Evolutionary conservation across 495 filamentous ascomycete species (phyloP).

Genomic region (Trichoderma gamsii): DNA sequence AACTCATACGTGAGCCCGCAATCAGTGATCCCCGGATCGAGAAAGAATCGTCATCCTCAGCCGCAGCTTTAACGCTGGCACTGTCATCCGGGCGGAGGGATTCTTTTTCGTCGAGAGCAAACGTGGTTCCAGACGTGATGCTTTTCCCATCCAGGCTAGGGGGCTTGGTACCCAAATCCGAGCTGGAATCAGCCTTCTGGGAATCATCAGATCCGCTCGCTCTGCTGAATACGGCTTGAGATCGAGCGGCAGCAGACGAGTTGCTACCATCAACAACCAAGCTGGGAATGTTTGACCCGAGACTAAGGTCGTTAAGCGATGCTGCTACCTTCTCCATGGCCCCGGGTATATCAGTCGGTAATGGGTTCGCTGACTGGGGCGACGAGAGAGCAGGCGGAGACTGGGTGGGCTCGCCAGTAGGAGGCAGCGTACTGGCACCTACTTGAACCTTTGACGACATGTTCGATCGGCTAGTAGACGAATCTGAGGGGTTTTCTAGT

Average conservation of each 20-base stretch:
- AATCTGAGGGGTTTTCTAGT: constrained; percentile 36
- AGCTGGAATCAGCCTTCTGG: constrained; percentile 55
- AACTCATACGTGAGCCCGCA: constrained; percentile 68
- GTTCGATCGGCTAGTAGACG: constrained; percentile 25
- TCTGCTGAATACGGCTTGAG: constrained; percentile 25
- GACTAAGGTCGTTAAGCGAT: constrained; percentile 33
- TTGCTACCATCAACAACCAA: constrained; percentile 47
- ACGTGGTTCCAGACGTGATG: constrained; percentile 82
- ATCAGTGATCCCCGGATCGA: constrained; percentile 66
- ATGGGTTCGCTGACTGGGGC: background rate
- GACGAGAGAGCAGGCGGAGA: constrained; percentile 18
- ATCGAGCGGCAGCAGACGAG: constrained; percentile 10
- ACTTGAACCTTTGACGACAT: background rate
- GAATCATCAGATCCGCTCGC: constrained; percentile 44
- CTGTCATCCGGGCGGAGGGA: constrained; percentile 90
- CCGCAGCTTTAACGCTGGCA: constrained; percentile 77
- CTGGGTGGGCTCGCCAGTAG: background rate
- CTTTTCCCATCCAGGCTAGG: constrained; percentile 88
- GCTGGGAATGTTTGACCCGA: constrained; percentile 36
- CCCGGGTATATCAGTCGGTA: background rate
- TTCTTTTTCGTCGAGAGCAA: constrained; percentile 91
- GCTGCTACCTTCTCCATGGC: constrained; percentile 27
- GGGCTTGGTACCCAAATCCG: constrained; percentile 73
- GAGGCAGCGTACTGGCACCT: background rate
- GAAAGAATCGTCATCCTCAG: constrained; percentile 80